A percentile compares a stretch with the other conserved stretches of the same genome.
phyloP scores from a whole-genome alignment of 2,329 filamentous ascomycete genomes.

The Gaeumannomyces sp. region DNA sequence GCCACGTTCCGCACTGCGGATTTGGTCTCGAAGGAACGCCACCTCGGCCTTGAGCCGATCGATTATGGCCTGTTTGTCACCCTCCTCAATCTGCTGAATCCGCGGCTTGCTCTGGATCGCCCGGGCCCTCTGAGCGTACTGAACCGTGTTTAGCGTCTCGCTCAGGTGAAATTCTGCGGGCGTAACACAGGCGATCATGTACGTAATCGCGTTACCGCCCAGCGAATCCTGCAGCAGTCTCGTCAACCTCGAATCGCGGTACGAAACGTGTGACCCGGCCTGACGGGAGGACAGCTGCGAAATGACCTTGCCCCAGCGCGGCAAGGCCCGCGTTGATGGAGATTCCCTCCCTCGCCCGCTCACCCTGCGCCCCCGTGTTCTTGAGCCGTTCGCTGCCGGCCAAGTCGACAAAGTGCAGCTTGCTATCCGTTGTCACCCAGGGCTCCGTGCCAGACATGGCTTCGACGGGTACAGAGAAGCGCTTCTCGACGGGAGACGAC shows the following conservation, averaged over 20 bases:
- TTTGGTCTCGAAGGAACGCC: slow-evolving; percentile 87
- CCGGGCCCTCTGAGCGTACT: slow-evolving; percentile 92
- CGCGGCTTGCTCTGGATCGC: slow-evolving; percentile 96
- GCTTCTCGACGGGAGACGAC: slow-evolving; percentile 64
- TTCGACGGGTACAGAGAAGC: slow-evolving; percentile 80
- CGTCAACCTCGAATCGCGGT: slow-evolving; percentile 95
- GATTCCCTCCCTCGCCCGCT: slow-evolving; percentile 91
- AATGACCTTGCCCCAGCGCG: slow-evolving; percentile 93
- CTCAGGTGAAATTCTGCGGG: slow-evolving; percentile 95
- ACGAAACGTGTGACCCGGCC: slow-evolving; percentile 85
- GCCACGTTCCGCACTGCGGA: slow-evolving; percentile 71
- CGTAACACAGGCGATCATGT: slow-evolving; percentile 98
- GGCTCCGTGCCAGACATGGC: slow-evolving; percentile 63
- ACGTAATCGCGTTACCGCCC: slow-evolving; percentile 94
- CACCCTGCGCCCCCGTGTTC: slow-evolving; percentile 92
- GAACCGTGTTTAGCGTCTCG: slow-evolving; percentile 94
- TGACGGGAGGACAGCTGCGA: slow-evolving; percentile 91
- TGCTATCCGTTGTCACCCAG: slow-evolving; percentile 88
- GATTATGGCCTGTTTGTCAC: slow-evolving; percentile 89
- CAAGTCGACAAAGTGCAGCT: slow-evolving; percentile 96
- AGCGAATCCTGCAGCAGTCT: slow-evolving; percentile 92
- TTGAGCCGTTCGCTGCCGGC: slow-evolving; percentile 95
- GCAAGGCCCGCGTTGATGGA: slow-evolving; percentile 96
- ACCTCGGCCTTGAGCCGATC: slow-evolving; percentile 92
- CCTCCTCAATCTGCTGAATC: slow-evolving; percentile 89